Base-by-base conservation (phyloP, 306 rosid genomes). In the Vicia sativa region DNA sequence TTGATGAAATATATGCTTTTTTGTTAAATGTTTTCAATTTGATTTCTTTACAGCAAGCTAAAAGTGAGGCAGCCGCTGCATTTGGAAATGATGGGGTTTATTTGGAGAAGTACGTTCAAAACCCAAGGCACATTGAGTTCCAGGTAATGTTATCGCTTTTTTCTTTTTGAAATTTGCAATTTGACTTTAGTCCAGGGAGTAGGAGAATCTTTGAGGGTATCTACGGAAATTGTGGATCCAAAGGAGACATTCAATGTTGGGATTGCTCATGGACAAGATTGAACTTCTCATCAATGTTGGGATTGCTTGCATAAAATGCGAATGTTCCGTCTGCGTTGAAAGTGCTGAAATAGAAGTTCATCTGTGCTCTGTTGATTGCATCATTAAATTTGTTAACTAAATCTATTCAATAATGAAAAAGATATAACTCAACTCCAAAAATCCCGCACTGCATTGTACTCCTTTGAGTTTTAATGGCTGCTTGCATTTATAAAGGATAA, bases 11-110 rank as follows among this genome's bases (percentile, higher is more conserved):
- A 39, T 74, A 54, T 67, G 64, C 31, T 67, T 53, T 41, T 71
- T 55, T 74, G 31, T 55, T 81, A 70, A 64, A 28, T 41, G 23
- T 49, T 43, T 54, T 42, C 61, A 18, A 53, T 67, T 73, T 61
- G 54, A 67, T 76, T 77, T 67, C 34, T 64, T 82, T 80, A 72
- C 95, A 93, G 99, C 97, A 89, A 93, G 99, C 99, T 41, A 93
- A 88, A 82, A 90, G 95, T 63, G 99, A 93, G 81, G 99, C 99
- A 67, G 99, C 95, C 13, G 97, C 97, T 80, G 99, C 99, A 39
- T 93, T 93, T 86, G 99, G 97, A 61, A 93, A 93, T 65, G 97
- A 93, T 74, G 99, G 99, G 53, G 97, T 90, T 80, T 93, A 93
- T 84, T 81, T 93, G 86, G 99, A 93, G 78, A 93, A 93, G 87